Conservation (phyloP, 306 rosid species). For the Cucumis cinereus region DNA sequence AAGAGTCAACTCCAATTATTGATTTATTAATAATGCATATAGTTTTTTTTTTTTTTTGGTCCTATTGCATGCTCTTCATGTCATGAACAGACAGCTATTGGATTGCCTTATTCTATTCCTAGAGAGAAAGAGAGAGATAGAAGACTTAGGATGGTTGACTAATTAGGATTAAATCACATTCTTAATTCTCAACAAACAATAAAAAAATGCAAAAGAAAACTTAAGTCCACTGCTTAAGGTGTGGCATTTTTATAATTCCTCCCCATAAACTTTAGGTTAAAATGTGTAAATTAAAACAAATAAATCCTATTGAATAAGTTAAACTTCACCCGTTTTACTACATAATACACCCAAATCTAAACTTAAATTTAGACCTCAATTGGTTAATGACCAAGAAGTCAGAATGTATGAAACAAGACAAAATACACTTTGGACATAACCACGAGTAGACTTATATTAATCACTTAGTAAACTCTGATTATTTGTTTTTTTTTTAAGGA, state of each 20-base stretch:
- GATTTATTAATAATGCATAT: not conserved
- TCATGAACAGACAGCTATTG: conserved; percentile 9
- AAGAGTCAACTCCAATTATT: conserved; percentile 1
- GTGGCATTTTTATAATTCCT: not conserved
- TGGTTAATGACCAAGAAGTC: no score
- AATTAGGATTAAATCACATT: not conserved
- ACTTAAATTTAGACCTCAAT: no score
- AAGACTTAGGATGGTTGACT: conserved; percentile 5
- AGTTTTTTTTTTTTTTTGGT: not conserved
- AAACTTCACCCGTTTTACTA: no score
- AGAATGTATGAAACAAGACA: no score
- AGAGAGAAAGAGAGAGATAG: not conserved
- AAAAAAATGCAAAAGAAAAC: not conserved
- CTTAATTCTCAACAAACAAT: not conserved
- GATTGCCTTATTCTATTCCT: not conserved
- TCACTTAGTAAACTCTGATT: not conserved
- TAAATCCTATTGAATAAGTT: not conserved
- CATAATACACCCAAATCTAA: no score
- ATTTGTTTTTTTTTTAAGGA: not conserved
- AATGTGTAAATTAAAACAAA: not conserved
- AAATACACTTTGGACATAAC: no score
- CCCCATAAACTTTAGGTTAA: not conserved
- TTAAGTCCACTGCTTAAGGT: not conserved
- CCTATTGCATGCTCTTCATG: conserved; percentile 1
- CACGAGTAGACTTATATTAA: not conserved